Base-by-base conservation (phyloP, 2,329 filamentous ascomycete species). In the Madurella fahalii region DNA sequence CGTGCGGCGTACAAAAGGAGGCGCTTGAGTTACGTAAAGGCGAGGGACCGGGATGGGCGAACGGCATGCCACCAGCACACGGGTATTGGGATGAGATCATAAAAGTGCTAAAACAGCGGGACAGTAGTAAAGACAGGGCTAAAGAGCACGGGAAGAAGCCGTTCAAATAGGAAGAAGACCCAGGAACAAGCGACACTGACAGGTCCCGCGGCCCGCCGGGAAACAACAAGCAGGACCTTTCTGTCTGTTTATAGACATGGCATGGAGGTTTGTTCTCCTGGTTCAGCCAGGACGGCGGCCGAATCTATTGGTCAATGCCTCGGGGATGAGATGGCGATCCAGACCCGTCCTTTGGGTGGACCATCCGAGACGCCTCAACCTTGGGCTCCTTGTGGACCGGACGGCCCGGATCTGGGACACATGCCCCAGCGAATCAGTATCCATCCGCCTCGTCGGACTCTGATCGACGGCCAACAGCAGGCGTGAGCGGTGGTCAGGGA, bases 251-350 rank as follows among this genome's bases (percentile, higher is more conserved):
- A 55, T 40, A 34, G 20, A 8, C 43, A 41, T 47, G n/a, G 53
- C 46, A 51, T 54, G 25, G 16, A 39, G 9, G 16, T 31, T 40
- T 47, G 18, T 32, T 42, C 25, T 45, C 45, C 41, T 40, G 42
- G 47, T 51, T 40, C 40, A 52, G 34, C 39, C 34, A 51, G 42
- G 16, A 42, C 41, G 20, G 39, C 18, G 31, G 18, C 15, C 32
- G 47, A 42, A 57, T 58, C 56, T 57, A 61, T 61, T 61, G 57
- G 58, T 54, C 56, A 59, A 60, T 59, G 57, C 57, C 52, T 46
- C 39, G 46, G 31, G 32, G 40, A 16, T 16, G 53, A 32, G 42
- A 31, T 25, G 49, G 37, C 12, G 48, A 55, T 39, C 50, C 52
- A 59, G 53, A 45, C 47, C 43, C 30, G 32, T 20, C 43, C 47